These are phyloP conservation scores for Acanthamoeba castellanii DNA, from an alignment of 208 protist genomes.

Conservation along the genomic window DNA sequence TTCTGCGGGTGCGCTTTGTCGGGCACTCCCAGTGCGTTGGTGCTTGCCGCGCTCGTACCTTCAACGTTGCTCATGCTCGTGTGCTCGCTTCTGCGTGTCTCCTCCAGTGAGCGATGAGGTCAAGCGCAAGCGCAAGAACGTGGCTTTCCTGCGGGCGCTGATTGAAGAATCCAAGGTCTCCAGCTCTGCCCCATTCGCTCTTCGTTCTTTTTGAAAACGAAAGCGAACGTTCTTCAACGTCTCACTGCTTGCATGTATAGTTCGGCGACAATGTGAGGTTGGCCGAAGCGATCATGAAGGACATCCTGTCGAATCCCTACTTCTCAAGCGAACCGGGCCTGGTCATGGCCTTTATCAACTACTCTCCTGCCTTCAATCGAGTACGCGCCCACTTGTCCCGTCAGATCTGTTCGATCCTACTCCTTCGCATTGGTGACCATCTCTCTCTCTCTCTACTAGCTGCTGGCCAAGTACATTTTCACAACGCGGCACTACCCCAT, in stretches of 20 bases:
- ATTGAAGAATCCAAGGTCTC: slow-evolving; percentile 23
- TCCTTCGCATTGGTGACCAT: not conserved
- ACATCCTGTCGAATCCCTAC: slow-evolving; percentile 60
- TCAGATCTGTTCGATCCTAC: too few species aligned
- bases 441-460: not conserved
- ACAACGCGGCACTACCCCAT: not conserved
- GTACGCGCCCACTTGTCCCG: not conserved
- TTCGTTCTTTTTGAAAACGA: not conserved
- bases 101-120: slow-evolving; percentile 21
- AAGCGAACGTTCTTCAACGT: not conserved
- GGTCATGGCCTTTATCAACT: slow-evolving; percentile 34
- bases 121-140: slow-evolving; percentile 50
- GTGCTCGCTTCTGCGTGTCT: not conserved
- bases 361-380: slow-evolving; percentile 4
- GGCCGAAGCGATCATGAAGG: slow-evolving; percentile 47
- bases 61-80: not conserved
- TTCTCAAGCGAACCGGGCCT: not conserved
- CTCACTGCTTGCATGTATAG: not conserved
- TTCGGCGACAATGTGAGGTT: not conserved
- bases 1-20: not conserved
- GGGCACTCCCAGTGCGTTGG: not conserved
- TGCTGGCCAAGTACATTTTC: slow-evolving; percentile 50
- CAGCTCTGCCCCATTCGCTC: too few species aligned
- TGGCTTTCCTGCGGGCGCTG: slow-evolving; percentile 33
- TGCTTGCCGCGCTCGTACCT: not conserved